Percentiles rank a stretch among this genome's conserved stretches.
phyloP scores from a whole-genome alignment of 176 grass and related monocot species.

The Eragrostis curvula region DNA sequence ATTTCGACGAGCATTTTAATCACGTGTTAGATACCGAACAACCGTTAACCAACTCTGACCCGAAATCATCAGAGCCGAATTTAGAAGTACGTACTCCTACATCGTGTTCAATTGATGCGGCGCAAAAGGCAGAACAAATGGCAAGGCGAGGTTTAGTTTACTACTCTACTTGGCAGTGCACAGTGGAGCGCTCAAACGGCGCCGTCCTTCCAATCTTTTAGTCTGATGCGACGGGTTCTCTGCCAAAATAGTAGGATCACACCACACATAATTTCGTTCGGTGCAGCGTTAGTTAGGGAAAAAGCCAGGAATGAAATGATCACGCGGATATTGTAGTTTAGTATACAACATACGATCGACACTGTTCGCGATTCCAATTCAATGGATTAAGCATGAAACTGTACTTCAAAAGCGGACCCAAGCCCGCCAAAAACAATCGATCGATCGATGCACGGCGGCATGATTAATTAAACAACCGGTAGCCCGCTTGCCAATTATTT shows the following conservation, averaged over 20 bases:
- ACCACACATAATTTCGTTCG: background rate
- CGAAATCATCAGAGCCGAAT: background rate
- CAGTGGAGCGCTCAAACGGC: constrained; percentile 1
- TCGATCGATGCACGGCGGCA: background rate
- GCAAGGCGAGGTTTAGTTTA: background rate
- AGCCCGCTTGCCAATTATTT: background rate
- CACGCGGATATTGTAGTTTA: background rate
- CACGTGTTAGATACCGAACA: background rate
- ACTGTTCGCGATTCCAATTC: background rate
- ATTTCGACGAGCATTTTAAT: background rate
- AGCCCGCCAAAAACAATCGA: constrained; percentile 6
- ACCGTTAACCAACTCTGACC: background rate
- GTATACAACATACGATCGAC: background rate
- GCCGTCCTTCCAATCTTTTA: background rate
- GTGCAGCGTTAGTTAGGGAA: constrained; percentile 1
- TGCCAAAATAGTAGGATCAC: background rate
- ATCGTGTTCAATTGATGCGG: too few relatives aligned
- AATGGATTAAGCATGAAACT: constrained; percentile 2
- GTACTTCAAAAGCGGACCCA: constrained; percentile 32
- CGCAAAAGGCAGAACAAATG: background rate
- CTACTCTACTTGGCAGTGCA: too few relatives aligned
- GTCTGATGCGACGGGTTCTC: background rate
- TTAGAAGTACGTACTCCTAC: background rate
- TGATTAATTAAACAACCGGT: constrained; percentile 16
- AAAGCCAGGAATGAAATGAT: background rate